These are phyloP conservation scores for Phialophora expanda DNA, from an alignment of 2,329 filamentous ascomycete genomes.

Conservation along the genomic window DNA sequence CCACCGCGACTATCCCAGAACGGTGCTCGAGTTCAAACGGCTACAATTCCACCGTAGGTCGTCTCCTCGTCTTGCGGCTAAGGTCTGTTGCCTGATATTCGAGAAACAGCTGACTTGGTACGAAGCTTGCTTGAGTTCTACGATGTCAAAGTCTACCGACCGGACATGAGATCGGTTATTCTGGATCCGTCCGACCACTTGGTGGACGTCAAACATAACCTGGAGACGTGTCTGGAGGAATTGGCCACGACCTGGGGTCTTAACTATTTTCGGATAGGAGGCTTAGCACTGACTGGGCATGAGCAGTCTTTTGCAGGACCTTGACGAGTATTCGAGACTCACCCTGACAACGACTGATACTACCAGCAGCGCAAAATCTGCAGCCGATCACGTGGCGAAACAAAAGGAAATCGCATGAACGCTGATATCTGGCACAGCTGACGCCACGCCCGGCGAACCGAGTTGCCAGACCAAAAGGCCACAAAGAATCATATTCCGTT, in stretches of 20 bases:
- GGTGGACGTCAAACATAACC: slow-evolving; percentile 25
- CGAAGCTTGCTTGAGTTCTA: slow-evolving; percentile 34
- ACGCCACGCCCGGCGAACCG: neutral
- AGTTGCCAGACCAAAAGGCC: neutral
- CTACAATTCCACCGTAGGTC: slow-evolving; percentile 33
- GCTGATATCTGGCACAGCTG: neutral
- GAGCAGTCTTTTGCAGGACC: slow-evolving; percentile 1
- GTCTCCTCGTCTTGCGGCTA: neutral
- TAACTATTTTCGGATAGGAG: slow-evolving; percentile 33
- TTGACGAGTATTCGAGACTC: neutral
- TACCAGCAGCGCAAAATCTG: neutral
- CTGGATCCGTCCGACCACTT: slow-evolving; percentile 22
- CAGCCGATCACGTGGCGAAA: neutral
- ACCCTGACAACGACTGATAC: neutral
- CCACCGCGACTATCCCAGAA: slow-evolving; percentile 28
- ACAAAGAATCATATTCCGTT: neutral
- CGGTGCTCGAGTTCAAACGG: slow-evolving; percentile 35
- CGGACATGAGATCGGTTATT: slow-evolving; percentile 30
- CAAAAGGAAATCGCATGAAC: neutral
- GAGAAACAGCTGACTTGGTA: slow-evolving; percentile 29
- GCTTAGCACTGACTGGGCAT: slow-evolving; percentile 26
- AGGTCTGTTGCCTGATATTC: slow-evolving; percentile 6
- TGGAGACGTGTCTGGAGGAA: slow-evolving; percentile 35
- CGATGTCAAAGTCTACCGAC: slow-evolving; percentile 29
- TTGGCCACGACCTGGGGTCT: slow-evolving; percentile 32